Conservation (phyloP, 805 yeast genomes). For the Ogataea pini region DNA sequence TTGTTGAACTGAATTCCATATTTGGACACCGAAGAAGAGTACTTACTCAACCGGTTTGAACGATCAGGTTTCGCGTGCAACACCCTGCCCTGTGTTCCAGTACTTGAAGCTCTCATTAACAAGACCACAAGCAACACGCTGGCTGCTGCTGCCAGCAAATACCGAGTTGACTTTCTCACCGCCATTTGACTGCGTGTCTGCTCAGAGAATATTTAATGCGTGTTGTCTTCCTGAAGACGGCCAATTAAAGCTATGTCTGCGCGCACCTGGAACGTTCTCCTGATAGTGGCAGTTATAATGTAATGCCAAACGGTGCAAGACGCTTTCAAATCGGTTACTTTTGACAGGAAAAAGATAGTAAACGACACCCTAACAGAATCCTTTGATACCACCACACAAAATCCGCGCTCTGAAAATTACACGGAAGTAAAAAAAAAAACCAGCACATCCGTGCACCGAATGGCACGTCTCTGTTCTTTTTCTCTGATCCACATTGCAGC, state of each 20-base stretch:
- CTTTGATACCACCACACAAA: constrained; percentile 2
- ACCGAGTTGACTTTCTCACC: constrained; percentile 27
- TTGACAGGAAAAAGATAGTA: neutral
- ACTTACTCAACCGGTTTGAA: constrained; percentile 21
- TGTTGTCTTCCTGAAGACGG: neutral
- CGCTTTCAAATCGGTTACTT: neutral
- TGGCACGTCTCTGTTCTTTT: neutral
- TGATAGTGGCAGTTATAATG: neutral
- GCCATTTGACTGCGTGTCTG: constrained; percentile 14
- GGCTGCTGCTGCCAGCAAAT: constrained; percentile 20
- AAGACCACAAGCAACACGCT: constrained; percentile 11
- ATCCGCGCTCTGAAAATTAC: constrained; percentile 6
- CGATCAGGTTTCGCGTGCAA: constrained; percentile 12
- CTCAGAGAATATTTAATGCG: neutral
- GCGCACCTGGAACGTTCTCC: neutral
- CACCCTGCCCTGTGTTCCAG: constrained; percentile 5
- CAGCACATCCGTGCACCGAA: constrained; percentile 4
- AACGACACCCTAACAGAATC: constrained; percentile 7
- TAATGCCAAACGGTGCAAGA: neutral
- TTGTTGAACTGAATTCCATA: constrained; percentile 33
- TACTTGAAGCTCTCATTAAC: constrained; percentile 6
- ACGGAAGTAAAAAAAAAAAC: neutral
- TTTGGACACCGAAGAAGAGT: constrained; percentile 25
- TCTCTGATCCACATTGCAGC: neutral
- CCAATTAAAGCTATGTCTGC: neutral